Evolutionary conservation across 495 filamentous ascomycete species (phyloP), one percentile per base, ranked within the genome.

Genomic region (Trichoderma reesei): DNA sequence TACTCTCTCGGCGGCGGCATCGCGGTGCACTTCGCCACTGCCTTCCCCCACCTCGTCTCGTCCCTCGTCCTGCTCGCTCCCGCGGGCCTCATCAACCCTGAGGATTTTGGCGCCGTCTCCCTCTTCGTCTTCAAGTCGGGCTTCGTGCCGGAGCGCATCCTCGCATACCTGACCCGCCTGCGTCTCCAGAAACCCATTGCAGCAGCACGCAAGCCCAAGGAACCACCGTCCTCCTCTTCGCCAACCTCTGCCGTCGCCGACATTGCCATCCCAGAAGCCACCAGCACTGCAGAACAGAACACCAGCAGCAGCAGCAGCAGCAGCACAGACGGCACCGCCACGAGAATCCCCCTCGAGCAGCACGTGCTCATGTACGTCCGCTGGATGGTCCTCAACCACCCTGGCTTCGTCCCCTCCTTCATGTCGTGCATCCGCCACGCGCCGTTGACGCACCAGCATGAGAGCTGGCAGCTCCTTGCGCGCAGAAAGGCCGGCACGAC

Each of bases 1-100:
- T 96, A 95, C 75, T 91, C 88, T 0, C 80, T 98, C 1, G 91
- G 92, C 34, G 93, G 92, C 59, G 87, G 88, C 41, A 86, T 96
- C 59, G 80, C 83, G 11, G 85, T 86, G 10, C 79, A 84, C n/a
- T 95, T 96, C 68, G 85, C 89, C 1, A 78, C 81, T 9, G 79
- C 83, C 64, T 90, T 93, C 70, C 87, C 90, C 0, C 71, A 84
- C 26, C 74, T 91, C 8, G 71, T 96, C 13, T 79, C 78, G 11
- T 81, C 81, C 5, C 74, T 96, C 10, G 79, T 90, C 7, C 81
- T 98, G 37, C 76, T 96, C 41, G 90, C 90, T 0, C 88, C 90
- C 0, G 74, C 85, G 2, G 93, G 92, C 0, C 75, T 94, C 39
- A 80, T 95, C 56, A 81, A 88, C 38, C 71, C 82, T 3, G 74